Conservation (phyloP, 257 asterid species). For the Jacaranda mimosifolia region DNA sequence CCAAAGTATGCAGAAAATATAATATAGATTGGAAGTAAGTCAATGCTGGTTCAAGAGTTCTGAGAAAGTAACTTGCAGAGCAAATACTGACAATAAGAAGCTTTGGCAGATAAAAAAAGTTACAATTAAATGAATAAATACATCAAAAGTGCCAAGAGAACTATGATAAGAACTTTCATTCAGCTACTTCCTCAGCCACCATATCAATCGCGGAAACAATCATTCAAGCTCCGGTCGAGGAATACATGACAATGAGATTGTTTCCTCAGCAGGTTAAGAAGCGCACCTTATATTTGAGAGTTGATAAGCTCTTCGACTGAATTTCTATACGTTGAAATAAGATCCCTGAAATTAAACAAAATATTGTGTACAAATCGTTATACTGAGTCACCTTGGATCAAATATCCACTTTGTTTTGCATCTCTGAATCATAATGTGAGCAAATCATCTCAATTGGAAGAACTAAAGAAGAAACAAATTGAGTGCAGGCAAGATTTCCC, state of each 20-base stretch:
- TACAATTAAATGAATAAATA: neutral
- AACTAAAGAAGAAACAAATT: neutral
- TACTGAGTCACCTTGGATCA: slow-evolving; percentile 3
- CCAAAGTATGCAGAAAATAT: neutral
- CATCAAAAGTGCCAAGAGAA: neutral
- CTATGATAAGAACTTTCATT: neutral
- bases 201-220: too few relatives aligned
- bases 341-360: slow-evolving; percentile 66
- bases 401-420: neutral
- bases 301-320: slow-evolving; percentile 77
- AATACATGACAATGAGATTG: neutral
- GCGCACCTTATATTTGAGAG: slow-evolving; percentile 54
- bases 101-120: neutral
- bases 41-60: neutral
- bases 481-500: neutral
- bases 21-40: neutral
- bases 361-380: slow-evolving; percentile 10
- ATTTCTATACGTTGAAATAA: slow-evolving; percentile 63
- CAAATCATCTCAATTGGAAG: neutral
- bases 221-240: neutral
- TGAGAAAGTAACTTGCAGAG: slow-evolving; percentile 1
- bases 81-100: neutral
- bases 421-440: neutral
- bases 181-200: neutral
- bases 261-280: too few relatives aligned